These are phyloP conservation scores for Tetradesmus lagerheimii DNA, from an alignment of 139 green algal species.

Conservation along the genomic window DNA sequence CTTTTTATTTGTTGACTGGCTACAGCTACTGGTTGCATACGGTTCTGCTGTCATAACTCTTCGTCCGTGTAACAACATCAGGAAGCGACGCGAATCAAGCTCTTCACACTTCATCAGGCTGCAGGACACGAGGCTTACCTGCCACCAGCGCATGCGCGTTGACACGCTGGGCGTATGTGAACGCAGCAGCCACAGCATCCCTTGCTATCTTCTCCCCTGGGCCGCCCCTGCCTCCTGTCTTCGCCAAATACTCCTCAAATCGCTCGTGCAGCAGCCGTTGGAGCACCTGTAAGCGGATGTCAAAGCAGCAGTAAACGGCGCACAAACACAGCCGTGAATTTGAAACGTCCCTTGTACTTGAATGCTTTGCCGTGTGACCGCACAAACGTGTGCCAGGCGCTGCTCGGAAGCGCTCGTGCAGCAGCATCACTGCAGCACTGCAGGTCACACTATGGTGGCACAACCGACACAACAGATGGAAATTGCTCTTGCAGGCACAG, in stretches of 20 bases:
- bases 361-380: too few relatives aligned
- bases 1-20: too few relatives aligned
- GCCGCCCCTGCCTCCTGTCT: constrained; percentile 48
- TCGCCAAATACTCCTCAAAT: constrained; percentile 49
- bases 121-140: not conserved
- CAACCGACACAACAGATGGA: too few relatives aligned
- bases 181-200: constrained; percentile 50
- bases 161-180: constrained; percentile 62
- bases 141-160: constrained; percentile 71
- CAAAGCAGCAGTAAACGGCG: not conserved
- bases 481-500: too few relatives aligned
- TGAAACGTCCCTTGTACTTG: too few relatives aligned
- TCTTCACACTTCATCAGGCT: not conserved
- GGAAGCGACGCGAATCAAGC: too few relatives aligned
- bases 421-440: constrained; percentile 56
- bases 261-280: constrained; percentile 55
- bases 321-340: too few relatives aligned
- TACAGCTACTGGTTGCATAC: too few relatives aligned
- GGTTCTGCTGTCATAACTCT: too few relatives aligned
- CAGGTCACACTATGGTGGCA: too few relatives aligned
- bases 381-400: constrained; percentile 3
- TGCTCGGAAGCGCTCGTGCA: constrained; percentile 56
- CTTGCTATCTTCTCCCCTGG: constrained; percentile 58
- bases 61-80: too few relatives aligned
- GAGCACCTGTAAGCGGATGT: constrained; percentile 45